Conservation (phyloP, 345 rosid species). For the Carallia pectinifolia region DNA sequence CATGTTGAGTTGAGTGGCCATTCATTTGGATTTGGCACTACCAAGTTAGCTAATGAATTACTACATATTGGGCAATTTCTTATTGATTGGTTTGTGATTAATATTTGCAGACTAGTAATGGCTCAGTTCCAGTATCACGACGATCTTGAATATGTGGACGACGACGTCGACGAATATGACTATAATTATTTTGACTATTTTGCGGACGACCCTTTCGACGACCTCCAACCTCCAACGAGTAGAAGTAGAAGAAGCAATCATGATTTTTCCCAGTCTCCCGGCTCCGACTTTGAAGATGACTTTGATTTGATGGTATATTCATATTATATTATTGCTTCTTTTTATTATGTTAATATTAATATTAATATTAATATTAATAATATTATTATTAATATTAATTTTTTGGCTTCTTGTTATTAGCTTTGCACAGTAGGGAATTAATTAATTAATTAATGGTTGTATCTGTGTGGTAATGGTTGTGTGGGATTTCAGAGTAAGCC, state of each 20-base stretch:
- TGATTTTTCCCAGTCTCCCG: slow-evolving; percentile 19
- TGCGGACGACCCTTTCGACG: slow-evolving; percentile 31
- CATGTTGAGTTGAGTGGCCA: too few species aligned
- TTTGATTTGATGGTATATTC: slow-evolving; percentile 39
- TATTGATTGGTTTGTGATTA: too few species aligned
- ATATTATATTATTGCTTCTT: too few species aligned
- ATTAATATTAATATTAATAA: background rate
- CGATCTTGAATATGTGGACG: slow-evolving; percentile 45
- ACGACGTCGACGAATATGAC: slow-evolving; percentile 15
- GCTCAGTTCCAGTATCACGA: slow-evolving; percentile 45
- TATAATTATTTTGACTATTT: slow-evolving; percentile 34
- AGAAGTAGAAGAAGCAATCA: slow-evolving; percentile 16
- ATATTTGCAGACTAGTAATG: slow-evolving; percentile 36
- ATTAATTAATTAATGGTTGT: background rate
- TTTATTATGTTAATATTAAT: too few species aligned
- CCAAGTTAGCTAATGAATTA: too few species aligned
- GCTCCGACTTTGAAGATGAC: slow-evolving; percentile 66
- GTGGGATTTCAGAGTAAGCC: slow-evolving; percentile 40
- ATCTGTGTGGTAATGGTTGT: background rate
- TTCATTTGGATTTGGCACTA: too few species aligned
- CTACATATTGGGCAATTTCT: too few species aligned
- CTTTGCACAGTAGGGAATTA: background rate
- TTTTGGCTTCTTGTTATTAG: background rate
- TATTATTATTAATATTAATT: background rate
- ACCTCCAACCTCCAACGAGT: slow-evolving; percentile 15